phyloP scores from a whole-genome alignment of 306 rosid species.

The Acacia melanoxylon region DNA sequence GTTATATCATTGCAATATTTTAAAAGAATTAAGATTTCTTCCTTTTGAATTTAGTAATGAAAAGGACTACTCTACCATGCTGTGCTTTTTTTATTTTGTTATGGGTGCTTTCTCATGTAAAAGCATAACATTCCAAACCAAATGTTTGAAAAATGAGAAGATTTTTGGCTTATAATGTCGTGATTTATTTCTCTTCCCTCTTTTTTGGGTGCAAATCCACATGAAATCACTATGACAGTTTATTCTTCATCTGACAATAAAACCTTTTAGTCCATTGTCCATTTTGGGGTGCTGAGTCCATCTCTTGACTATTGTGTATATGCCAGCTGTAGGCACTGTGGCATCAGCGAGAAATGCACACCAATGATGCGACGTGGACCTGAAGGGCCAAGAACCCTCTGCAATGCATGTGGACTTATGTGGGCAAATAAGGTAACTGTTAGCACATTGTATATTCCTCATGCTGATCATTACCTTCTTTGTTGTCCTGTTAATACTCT shows the following conservation, averaged over 20 bases:
- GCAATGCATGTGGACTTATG: constrained; percentile 87
- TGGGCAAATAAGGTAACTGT: constrained; percentile 83
- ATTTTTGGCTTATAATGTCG: background rate
- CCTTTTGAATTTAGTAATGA: background rate
- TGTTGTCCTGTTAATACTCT: constrained; percentile 12
- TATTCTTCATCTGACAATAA: background rate
- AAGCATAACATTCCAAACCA: background rate
- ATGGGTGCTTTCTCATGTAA: background rate
- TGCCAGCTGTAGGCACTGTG: constrained; percentile 77
- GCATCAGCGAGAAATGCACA: constrained; percentile 66
- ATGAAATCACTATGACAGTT: background rate
- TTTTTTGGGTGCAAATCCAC: background rate
- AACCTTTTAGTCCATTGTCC: constrained; percentile 12
- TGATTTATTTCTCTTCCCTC: background rate
- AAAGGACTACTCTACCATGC: background rate
- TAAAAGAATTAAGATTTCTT: background rate
- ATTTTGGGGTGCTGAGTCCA: constrained; percentile 20
- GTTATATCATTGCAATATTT: background rate
- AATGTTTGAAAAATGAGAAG: background rate
- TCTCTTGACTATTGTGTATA: constrained; percentile 8
- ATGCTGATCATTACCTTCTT: background rate
- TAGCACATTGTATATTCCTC: constrained; percentile 8
- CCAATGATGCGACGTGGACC: constrained; percentile 92
- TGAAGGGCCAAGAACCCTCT: constrained; percentile 81
- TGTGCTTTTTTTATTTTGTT: background rate